Conservation (phyloP, 257 asterid genomes). For the Verbascum thapsus region DNA sequence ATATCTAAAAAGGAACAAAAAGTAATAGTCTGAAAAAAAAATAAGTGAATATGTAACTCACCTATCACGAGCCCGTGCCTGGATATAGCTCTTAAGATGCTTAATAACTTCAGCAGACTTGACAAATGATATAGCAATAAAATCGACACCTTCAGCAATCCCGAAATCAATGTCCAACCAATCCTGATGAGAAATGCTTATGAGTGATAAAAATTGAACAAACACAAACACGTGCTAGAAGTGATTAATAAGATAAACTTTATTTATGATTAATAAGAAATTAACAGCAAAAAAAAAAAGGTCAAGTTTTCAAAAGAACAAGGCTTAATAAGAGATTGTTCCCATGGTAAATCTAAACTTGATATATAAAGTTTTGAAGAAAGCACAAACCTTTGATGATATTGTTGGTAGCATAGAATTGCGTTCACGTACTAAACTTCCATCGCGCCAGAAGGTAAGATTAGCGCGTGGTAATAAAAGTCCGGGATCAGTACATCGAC, state of each 20-base stretch:
- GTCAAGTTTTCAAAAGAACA: slow-evolving; percentile 3
- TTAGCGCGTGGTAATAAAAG: slow-evolving; percentile 95
- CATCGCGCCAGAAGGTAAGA: slow-evolving; percentile 96
- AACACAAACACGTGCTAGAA: slow-evolving; percentile 14
- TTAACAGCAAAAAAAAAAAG: too few species aligned
- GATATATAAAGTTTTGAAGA: slow-evolving; percentile 13
- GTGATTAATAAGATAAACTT: too few species aligned
- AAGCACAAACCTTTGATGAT: slow-evolving; percentile 50
- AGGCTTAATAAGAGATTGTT: slow-evolving; percentile 7
- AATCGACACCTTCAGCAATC: slow-evolving; percentile 95
- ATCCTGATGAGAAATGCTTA: slow-evolving; percentile 56
- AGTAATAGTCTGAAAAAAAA: slow-evolving; percentile 6
- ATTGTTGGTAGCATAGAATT: slow-evolving; percentile 87
- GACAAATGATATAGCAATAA: slow-evolving; percentile 96
- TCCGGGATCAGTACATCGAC: slow-evolving; percentile 95
- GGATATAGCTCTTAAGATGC: slow-evolving; percentile 93
- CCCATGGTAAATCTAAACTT: slow-evolving; percentile 8
- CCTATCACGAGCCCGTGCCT: slow-evolving; percentile 95
- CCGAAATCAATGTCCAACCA: slow-evolving; percentile 99
- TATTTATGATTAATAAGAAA: too few species aligned
- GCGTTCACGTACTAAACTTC: slow-evolving; percentile 72
- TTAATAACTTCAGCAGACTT: slow-evolving; percentile 96
- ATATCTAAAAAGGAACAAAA: too few species aligned
- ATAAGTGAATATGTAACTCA: slow-evolving; percentile 16
- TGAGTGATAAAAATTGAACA: slow-evolving; percentile 31